These are phyloP conservation scores for Collybia sordida DNA, from an alignment of 768 basidiomycete genomes.

Conservation along the genomic window DNA sequence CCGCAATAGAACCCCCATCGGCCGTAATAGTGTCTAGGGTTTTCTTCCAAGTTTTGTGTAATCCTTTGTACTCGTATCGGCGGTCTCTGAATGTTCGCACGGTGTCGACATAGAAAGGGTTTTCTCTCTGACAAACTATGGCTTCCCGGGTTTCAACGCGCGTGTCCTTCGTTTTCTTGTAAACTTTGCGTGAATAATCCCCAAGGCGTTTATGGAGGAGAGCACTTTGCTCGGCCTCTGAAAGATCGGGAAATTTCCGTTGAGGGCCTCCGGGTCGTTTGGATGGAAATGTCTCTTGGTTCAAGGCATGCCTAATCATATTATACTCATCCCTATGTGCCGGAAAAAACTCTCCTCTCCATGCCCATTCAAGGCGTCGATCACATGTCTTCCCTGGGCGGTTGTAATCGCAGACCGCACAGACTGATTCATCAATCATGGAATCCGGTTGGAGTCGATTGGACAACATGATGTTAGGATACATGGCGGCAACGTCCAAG, in stretches of 20 bases:
- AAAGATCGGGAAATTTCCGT: conserved; percentile 81
- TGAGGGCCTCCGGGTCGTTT: conserved; percentile 71
- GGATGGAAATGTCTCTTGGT: conserved; percentile 90
- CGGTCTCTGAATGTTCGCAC: conserved; percentile 96
- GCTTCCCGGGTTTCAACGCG: conserved; percentile 91
- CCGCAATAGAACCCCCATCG: conserved; percentile 75
- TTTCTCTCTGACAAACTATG: conserved; percentile 96
- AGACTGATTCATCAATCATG: conserved; percentile 93
- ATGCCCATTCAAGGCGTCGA: conserved; percentile 93
- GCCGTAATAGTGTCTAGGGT: conserved; percentile 75
- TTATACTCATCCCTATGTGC: conserved; percentile 97
- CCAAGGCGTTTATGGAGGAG: conserved; percentile 95
- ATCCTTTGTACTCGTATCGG: conserved; percentile 97
- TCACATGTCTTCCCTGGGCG: conserved; percentile 95
- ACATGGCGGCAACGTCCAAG: conserved; percentile 99
- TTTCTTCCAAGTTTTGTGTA: conserved; percentile 99
- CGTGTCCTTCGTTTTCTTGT: conserved; percentile 97
- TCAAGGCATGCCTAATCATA: conserved; percentile 97
- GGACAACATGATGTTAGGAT: conserved; percentile 99
- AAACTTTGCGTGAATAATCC: conserved; percentile 98
- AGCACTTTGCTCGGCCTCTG: conserved; percentile 84
- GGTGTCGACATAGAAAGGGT: conserved; percentile 99
- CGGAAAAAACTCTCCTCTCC: conserved; percentile 98
- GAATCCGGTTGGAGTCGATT: conserved; percentile 98
- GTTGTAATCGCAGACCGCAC: conserved; percentile 98